Evolutionary conservation across 345 rosid species (phyloP).

Genomic region (Hibiscus syriacus): DNA sequence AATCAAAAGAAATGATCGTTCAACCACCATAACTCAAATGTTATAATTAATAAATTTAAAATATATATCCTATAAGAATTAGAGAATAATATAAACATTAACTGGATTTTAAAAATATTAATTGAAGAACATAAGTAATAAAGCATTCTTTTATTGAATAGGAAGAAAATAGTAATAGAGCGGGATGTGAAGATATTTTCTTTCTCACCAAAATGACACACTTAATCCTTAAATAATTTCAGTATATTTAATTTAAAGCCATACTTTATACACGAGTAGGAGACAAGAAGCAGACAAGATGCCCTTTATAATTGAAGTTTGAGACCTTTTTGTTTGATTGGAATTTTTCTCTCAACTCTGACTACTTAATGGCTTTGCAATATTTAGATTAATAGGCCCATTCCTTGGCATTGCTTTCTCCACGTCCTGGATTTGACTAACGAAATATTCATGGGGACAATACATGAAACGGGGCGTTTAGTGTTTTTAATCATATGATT

Average conservation of each 20-base stretch:
- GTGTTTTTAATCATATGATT: background rate
- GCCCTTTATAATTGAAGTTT: background rate
- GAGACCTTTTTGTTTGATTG: background rate
- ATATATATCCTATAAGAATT: no score
- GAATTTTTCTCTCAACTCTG: background rate
- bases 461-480: background rate
- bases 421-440: conserved; percentile 1
- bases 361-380: background rate
- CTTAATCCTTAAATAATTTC: background rate
- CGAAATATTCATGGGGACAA: background rate
- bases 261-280: background rate
- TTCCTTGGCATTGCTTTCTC: conserved; percentile 6
- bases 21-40: no score
- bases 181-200: background rate
- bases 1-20: no score
- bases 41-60: no score
- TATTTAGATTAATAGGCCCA: background rate
- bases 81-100: no score
- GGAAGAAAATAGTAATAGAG: background rate
- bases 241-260: background rate
- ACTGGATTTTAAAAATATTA: no score
- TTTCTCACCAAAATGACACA: background rate
- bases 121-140: no score
- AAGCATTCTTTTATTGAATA: conserved; percentile 1
- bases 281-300: conserved; percentile 5